Evolutionary conservation across 768 basidiomycete species (phyloP), one percentile per base, ranked within the genome.

Genomic region (Hortiboletus flavorubellus): DNA sequence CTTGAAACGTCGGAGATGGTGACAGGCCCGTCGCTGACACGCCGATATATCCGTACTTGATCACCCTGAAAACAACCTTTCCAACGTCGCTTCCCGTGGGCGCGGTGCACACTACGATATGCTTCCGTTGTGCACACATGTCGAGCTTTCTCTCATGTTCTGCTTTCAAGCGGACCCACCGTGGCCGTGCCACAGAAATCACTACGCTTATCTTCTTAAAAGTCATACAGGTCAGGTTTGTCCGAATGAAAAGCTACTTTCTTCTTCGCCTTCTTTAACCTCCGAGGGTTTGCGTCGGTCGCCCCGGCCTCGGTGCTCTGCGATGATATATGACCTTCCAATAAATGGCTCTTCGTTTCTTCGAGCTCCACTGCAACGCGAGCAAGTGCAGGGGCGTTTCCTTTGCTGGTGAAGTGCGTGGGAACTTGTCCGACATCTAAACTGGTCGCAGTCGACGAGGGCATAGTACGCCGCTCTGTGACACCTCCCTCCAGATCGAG

Each of bases 401-500:
- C 43, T 18, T 49, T 44, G 42, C 59, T 49, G 12, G 56, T 51
- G 23, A 53, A 59, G 12, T 59, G 49, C 48, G 53, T 69, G 63
- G 62, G 64, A 54, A 57, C 49, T 9, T 34, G 44, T 51, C 51
- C 51, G 16, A 54, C 66, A 50, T 66, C 67, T 14, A 54, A 30
- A 23, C 59, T 54, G 5, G 61, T 59, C 15, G 58, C 60, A 29
- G 62, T 70, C 15, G 72, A 58, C 21, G 75, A 69, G 10, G 84
- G 78, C 6, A 74, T 82, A 10, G 88, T 91, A 58, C 86, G 80
- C 46, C 91, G 77, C 68, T 90, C 89, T 12, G 81, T 77, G 29
- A 92, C 83, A 15, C 93, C 89, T n/a, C 93, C 88, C 68, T 94
- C 90, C 37, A 91, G 75, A 67, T 89, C 87, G 26, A 96, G 76